Conservation (phyloP, 2,329 filamentous ascomycete species). For the Colletotrichum orbiculare region DNA sequence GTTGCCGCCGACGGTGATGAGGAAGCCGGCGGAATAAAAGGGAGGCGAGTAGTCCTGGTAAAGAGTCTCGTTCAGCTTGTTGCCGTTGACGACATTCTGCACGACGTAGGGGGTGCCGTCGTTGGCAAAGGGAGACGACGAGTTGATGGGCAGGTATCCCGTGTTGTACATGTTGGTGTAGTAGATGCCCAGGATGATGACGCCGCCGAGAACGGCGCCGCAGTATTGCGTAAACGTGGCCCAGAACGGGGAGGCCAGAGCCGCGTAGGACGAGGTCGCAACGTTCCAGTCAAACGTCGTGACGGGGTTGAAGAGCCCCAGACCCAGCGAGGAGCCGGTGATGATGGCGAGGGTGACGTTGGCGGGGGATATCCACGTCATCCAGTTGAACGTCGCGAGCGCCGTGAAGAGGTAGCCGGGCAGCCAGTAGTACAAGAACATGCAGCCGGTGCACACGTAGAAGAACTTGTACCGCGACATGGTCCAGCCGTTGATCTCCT, state of each 20-base stretch:
- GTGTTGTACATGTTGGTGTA: slow-evolving; percentile 56
- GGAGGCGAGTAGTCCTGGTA: slow-evolving; percentile 58
- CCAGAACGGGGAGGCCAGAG: slow-evolving; percentile 54
- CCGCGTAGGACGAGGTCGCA: slow-evolving; percentile 50
- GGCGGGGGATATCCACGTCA: slow-evolving; percentile 60
- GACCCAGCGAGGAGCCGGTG: slow-evolving; percentile 52
- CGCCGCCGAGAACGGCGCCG: slow-evolving; percentile 48
- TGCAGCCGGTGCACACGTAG: slow-evolving; percentile 48
- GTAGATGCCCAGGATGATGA: slow-evolving; percentile 55
- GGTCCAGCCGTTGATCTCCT: slow-evolving; percentile 55
- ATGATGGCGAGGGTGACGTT: slow-evolving; percentile 56
- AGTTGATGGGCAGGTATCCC: slow-evolving; percentile 61
- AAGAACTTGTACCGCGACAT: slow-evolving; percentile 58
- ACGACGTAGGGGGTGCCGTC: slow-evolving; percentile 50
- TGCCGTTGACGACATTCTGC: slow-evolving; percentile 50
- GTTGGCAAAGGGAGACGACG: slow-evolving; percentile 57
- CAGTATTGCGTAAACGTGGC: slow-evolving; percentile 50
- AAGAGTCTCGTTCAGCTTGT: slow-evolving; percentile 49
- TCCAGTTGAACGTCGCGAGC: slow-evolving; percentile 59
- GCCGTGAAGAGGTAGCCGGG: slow-evolving; percentile 58
- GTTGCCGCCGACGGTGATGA: slow-evolving; percentile 54
- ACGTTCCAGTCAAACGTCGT: slow-evolving; percentile 64
- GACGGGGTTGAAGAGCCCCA: slow-evolving; percentile 59
- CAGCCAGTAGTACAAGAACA: slow-evolving; percentile 61
- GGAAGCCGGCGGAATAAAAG: slow-evolving; percentile 55